These are phyloP conservation scores for Puccinia novopanici DNA, from an alignment of 1,284 basidiomycete species.

Conservation along the genomic window DNA sequence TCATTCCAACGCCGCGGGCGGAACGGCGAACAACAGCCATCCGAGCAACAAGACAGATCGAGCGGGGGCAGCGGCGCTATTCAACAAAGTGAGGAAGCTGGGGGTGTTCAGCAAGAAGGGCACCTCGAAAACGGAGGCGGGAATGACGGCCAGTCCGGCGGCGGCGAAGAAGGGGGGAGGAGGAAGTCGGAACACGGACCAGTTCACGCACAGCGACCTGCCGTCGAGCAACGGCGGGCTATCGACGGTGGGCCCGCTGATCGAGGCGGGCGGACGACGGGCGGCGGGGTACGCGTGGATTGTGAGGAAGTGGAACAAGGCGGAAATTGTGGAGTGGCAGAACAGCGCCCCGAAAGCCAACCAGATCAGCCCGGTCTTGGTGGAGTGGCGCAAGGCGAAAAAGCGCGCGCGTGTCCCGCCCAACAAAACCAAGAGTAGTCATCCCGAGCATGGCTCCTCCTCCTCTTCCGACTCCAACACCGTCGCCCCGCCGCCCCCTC, in stretches of 20 bases:
- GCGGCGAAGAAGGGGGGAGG: not conserved
- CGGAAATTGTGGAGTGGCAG: slow-evolving; percentile 50
- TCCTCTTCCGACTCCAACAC: not conserved
- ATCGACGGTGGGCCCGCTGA: slow-evolving; percentile 49
- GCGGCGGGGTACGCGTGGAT: slow-evolving; percentile 57
- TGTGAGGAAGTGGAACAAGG: slow-evolving; percentile 55
- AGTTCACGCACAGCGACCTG: not conserved
- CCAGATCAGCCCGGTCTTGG: slow-evolving; percentile 46
- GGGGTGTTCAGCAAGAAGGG: slow-evolving; percentile 6
- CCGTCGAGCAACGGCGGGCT: slow-evolving; percentile 3
- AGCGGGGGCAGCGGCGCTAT: not conserved
- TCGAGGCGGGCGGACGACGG: slow-evolving; percentile 43
- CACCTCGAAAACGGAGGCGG: not conserved
- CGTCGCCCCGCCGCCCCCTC: not conserved
- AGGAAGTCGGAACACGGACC: not conserved
- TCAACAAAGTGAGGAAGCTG: slow-evolving; percentile 21
- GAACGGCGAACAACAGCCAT: too few relatives aligned
- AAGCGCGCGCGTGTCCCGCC: slow-evolving; percentile 50
- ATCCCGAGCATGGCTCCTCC: not conserved
- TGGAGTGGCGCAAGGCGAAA: slow-evolving; percentile 55
- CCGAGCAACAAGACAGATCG: not conserved
- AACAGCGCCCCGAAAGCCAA: not conserved
- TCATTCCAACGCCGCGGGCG: slow-evolving; percentile 14
- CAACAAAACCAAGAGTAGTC: not conserved
- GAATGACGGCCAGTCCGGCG: not conserved